Conservation (phyloP, 2,329 filamentous ascomycete genomes). For the Canariomyces notabilis region DNA sequence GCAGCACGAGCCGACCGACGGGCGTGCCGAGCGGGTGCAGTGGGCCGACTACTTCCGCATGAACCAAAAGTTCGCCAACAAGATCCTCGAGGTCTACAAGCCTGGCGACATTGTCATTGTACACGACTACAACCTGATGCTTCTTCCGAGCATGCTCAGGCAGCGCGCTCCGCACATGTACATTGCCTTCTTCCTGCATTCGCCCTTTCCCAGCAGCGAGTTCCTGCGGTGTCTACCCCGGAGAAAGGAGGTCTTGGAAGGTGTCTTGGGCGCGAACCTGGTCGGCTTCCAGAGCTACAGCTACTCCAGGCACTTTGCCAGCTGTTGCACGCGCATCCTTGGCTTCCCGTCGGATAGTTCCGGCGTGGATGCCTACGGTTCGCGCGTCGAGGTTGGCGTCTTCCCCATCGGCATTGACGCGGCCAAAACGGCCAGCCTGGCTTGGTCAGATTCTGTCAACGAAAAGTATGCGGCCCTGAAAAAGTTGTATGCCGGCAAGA, state of each 20-base stretch:
- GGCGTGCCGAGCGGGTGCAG: conserved; percentile 70
- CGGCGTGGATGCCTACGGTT: conserved; percentile 83
- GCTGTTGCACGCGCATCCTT: conserved; percentile 85
- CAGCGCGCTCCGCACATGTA: conserved; percentile 85
- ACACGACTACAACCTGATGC: conserved; percentile 89
- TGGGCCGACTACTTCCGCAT: conserved; percentile 93
- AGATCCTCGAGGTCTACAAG: conserved; percentile 82
- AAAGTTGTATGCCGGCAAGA: conserved; percentile 79
- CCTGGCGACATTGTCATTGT: conserved; percentile 89
- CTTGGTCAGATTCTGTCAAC: conserved; percentile 65
- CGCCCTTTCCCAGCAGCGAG: conserved; percentile 93
- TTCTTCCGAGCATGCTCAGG: conserved; percentile 82
- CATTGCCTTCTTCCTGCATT: conserved; percentile 90
- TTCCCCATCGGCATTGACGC: conserved; percentile 94
- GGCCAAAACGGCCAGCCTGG: conserved; percentile 67
- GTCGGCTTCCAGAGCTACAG: conserved; percentile 94
- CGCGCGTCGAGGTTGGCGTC: conserved; percentile 84
- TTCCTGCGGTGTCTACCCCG: conserved; percentile 85
- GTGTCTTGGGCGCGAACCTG: conserved; percentile 85
- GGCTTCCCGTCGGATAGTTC: conserved; percentile 83
- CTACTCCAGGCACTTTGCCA: conserved; percentile 90
- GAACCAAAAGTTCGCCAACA: conserved; percentile 88
- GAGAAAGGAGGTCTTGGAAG: conserved; percentile 85
- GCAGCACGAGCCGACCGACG: conserved; percentile 84
- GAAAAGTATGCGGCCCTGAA: conserved; percentile 69